phyloP scores from a whole-genome alignment of 2,329 filamentous ascomycete species.

The Lasiodiplodia hormozganensis region DNA sequence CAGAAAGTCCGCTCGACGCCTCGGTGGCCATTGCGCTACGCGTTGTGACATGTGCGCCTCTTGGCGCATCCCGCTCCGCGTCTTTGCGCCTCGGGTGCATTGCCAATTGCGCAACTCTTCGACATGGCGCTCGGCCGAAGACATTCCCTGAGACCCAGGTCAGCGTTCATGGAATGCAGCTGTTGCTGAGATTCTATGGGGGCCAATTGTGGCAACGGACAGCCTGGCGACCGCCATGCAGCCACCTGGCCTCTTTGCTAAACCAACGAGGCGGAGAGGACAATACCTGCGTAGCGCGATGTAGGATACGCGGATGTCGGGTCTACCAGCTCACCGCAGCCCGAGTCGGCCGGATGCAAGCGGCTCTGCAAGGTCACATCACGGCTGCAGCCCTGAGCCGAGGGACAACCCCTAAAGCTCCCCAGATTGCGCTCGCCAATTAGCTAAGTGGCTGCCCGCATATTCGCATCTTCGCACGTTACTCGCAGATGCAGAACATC shows the following conservation, averaged over 20 bases:
- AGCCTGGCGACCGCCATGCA: not conserved
- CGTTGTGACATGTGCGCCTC: slow-evolving; percentile 20
- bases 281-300: not conserved
- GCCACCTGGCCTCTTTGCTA: not conserved
- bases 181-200: not conserved
- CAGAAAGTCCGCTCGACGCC: slow-evolving; percentile 1
- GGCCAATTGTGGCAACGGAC: not conserved
- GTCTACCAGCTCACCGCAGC: slow-evolving; percentile 8
- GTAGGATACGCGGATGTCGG: not conserved
- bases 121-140: not conserved
- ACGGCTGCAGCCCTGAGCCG: not conserved
- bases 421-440: not conserved
- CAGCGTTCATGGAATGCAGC: not conserved
- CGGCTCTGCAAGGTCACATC: slow-evolving; percentile 11
- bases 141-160: not conserved
- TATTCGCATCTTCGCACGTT: not conserved
- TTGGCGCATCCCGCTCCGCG: slow-evolving; percentile 10
- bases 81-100: slow-evolving; percentile 6
- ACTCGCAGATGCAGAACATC: not conserved
- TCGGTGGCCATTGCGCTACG: slow-evolving; percentile 15
- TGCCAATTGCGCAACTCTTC: not conserved
- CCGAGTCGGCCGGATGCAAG: slow-evolving; percentile 13
- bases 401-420: slow-evolving; percentile 1
- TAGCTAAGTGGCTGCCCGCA: not conserved
- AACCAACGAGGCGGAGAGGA: not conserved